Evolutionary conservation across 2,329 filamentous ascomycete species (phyloP).

Genomic region (Penicillium sp.): DNA sequence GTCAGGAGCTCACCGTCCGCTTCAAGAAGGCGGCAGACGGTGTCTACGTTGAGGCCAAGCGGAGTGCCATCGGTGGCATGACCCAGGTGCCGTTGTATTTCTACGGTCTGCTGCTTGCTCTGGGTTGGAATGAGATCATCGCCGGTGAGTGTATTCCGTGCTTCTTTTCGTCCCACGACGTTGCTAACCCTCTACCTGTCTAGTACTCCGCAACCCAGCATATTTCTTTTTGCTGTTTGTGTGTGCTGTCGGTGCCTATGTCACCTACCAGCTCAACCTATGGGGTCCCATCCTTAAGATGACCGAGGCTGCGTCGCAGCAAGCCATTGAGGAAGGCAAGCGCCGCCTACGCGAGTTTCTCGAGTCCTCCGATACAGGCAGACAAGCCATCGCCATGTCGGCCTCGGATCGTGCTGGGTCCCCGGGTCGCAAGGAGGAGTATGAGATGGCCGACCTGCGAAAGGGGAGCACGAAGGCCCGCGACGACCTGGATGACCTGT

Average conservation of each 20-base stretch:
- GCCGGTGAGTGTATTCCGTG: conserved; percentile 64
- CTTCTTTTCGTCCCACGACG: neutral
- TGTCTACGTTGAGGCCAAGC: conserved; percentile 96
- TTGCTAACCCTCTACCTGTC: conserved; percentile 3
- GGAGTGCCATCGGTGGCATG: conserved; percentile 91
- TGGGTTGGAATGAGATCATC: conserved; percentile 98
- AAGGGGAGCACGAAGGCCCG: conserved; percentile 24
- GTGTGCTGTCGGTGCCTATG: conserved; percentile 71
- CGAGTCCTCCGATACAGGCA: conserved; percentile 78
- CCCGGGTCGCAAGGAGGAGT: conserved; percentile 48
- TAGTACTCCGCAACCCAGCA: conserved; percentile 88
- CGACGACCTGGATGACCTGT: conserved; percentile 39
- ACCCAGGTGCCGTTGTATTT: conserved; percentile 94
- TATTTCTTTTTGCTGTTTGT: conserved; percentile 88
- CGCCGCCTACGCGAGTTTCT: conserved; percentile 87
- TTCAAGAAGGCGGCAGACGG: conserved; percentile 99
- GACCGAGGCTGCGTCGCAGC: conserved; percentile 79
- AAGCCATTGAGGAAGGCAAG: conserved; percentile 89
- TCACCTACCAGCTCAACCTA: conserved; percentile 90
- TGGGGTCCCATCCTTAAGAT: conserved; percentile 96
- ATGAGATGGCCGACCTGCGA: conserved; percentile 54
- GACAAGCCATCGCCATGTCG: conserved; percentile 77
- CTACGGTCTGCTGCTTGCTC: conserved; percentile 78
- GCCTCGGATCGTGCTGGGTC: conserved; percentile 40
- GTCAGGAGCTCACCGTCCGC: conserved; percentile 83